Evolutionary conservation across 257 asterid species (phyloP).

Genomic region (Fraxinus anomala): DNA sequence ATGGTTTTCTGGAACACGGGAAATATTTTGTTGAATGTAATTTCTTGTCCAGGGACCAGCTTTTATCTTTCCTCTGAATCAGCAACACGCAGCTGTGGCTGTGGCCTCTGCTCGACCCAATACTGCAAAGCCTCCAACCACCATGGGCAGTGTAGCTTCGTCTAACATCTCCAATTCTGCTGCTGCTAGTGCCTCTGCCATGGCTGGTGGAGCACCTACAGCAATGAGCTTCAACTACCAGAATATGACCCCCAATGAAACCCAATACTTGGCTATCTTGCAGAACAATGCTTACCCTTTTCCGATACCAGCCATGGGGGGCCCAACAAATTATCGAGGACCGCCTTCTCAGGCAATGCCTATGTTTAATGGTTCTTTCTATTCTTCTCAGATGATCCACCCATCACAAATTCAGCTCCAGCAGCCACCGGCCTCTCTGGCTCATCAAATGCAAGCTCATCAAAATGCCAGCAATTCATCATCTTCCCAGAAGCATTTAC

Average conservation of each 20-base stretch:
- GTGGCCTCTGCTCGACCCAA: constrained; percentile 36
- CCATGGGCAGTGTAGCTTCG: constrained; percentile 34
- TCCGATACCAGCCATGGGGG: constrained; percentile 72
- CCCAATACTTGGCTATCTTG: constrained; percentile 79
- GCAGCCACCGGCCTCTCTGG: constrained; percentile 40
- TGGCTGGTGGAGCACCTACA: constrained; percentile 42
- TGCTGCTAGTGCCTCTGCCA: constrained; percentile 32
- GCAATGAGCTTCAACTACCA: constrained; percentile 88
- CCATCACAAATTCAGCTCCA: constrained; percentile 69
- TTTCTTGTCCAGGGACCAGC: constrained; percentile 60
- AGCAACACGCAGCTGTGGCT: constrained; percentile 68
- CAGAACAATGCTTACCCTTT: constrained; percentile 80
- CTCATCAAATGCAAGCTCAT: constrained; percentile 53
- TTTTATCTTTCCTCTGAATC: constrained; percentile 82
- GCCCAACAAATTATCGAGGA: constrained; percentile 74
- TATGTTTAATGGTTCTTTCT: constrained; percentile 79
- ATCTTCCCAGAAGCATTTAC: constrained; percentile 74
- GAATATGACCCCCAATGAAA: constrained; percentile 67
- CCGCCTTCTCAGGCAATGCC: constrained; percentile 78
- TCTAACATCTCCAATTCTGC: constrained; percentile 41
- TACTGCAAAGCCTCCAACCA: constrained; percentile 28
- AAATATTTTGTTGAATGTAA: not conserved
- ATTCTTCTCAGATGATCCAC: constrained; percentile 81
- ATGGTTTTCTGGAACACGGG: not conserved
- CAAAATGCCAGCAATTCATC: constrained; percentile 60